Base-by-base conservation (phyloP, 805 yeast genomes). In the Metschnikowia amazonensis region DNA sequence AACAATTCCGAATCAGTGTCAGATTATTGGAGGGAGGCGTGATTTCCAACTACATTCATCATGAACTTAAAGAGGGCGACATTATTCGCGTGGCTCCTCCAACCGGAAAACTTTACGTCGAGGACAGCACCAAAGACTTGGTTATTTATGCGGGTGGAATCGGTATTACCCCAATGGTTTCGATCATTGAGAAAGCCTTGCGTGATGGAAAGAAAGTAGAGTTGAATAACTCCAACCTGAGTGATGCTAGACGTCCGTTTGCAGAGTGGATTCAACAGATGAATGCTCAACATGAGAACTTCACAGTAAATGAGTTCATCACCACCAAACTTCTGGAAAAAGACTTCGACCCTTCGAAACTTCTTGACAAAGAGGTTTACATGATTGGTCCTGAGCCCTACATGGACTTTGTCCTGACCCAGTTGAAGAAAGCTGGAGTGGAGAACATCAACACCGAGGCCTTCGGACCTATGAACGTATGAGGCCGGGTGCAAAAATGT, bases 111-210 rank as follows among this genome's bases (percentile, higher is more conserved):
- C 70, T 82, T 48, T 57, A 63, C 3, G 69, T 66, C 47, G 45
- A 54, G 16, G 65, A 68, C 25, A 51, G 62, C 13, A 69, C 71
- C 21, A 55, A 52, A 13, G 59, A 56, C 31, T 67, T 64, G 18
- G 52, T 74, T 1, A 60, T 81, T 24, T 63, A 81, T 44, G 70
- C 79, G 17, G 85, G 82, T 38, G 89, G 89, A 43, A 79, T 81
- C 45, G 89, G 88, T 50, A 77, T 80, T 42, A 84, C 89, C 5
- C 89, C 89, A 28, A 46, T 80, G 27, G 54, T 83, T 28, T 69
- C 86, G 5, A 74, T 81, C 58, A 58, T 73, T 16, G 78, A 78
- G 55, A 41, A 56, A 6, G 75, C 69, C 6, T 57, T 65, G 39
- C 47, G 47, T 9, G 62, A 60, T 24, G 67, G 63, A 6, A 62